phyloP scores from a whole-genome alignment of 805 yeast genomes.

The Aciculoconidium aculeatum region DNA sequence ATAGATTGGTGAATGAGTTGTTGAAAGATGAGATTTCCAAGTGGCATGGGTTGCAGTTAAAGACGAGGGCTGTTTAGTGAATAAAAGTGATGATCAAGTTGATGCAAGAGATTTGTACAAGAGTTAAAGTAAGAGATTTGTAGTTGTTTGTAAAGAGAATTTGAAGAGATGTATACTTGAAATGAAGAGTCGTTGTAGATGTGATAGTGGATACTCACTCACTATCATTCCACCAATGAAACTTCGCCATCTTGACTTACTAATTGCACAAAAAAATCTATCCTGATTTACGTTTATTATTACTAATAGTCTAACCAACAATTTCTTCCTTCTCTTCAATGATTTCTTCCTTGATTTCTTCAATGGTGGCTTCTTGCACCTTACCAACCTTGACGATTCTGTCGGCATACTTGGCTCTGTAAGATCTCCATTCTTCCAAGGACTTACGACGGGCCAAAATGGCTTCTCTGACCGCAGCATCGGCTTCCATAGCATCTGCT shows the following conservation, averaged over 20 bases:
- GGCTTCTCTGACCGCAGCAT: conserved; percentile 84
- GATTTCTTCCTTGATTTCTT: conserved; percentile 74
- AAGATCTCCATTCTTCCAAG: conserved; percentile 79
- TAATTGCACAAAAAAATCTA: too few relatives aligned
- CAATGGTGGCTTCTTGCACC: conserved; percentile 49
- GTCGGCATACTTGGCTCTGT: conserved; percentile 48
- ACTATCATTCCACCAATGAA: too few relatives aligned
- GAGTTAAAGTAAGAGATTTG: too few relatives aligned
- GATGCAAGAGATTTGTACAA: too few relatives aligned
- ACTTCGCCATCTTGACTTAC: too few relatives aligned
- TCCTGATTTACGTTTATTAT: too few relatives aligned
- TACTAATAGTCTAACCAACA: conserved; percentile 49
- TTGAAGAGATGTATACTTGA: too few relatives aligned
- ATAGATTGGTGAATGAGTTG: conserved; percentile 76
- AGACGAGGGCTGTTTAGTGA: conserved; percentile 48
- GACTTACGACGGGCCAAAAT: conserved; percentile 77
- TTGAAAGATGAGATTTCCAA: conserved; percentile 78
- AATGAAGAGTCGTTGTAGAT: too few relatives aligned
- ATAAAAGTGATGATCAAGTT: not conserved
- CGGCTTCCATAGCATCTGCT: conserved; percentile 92
- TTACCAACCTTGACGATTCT: conserved; percentile 41
- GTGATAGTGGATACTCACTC: too few relatives aligned
- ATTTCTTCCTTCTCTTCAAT: conserved; percentile 69
- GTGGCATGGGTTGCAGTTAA: conserved; percentile 94
- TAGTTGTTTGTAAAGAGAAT: too few relatives aligned